Percentiles rank a stretch among this genome's conserved stretches.
Conservation (phyloP, 2,329 filamentous ascomycete genomes). For the Xylaria sp. region DNA sequence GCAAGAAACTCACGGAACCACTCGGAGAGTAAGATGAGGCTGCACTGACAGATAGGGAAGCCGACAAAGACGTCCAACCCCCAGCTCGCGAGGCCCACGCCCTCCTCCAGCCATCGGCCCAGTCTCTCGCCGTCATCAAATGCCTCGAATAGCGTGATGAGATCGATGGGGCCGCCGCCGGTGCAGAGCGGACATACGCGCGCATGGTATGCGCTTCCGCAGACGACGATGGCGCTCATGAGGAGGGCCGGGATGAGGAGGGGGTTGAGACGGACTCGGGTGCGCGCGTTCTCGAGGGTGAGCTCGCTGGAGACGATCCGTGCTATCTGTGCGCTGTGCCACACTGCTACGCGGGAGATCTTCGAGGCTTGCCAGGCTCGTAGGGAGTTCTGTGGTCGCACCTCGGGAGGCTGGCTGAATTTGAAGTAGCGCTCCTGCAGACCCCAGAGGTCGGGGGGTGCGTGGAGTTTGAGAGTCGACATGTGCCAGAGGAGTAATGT, state of each 20-base stretch:
- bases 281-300: slow-evolving; percentile 26
- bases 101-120: slow-evolving; percentile 30
- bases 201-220: slow-evolving; percentile 37
- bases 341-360: slow-evolving; percentile 39
- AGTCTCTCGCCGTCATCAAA: slow-evolving; percentile 31
- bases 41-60: slow-evolving; percentile 42
- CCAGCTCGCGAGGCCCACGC: slow-evolving; percentile 38
- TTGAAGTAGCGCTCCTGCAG: slow-evolving; percentile 40
- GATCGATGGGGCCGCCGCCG: slow-evolving; percentile 9
- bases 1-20: slow-evolving; percentile 43
- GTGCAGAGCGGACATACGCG: slow-evolving; percentile 33
- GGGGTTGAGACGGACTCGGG: slow-evolving; percentile 39
- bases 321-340: slow-evolving; percentile 42
- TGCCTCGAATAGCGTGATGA: slow-evolving; percentile 35
- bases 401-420: slow-evolving; percentile 11
- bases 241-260: slow-evolving; percentile 41
- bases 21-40: slow-evolving; percentile 32
- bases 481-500: slow-evolving; percentile 40
- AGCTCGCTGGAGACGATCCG: slow-evolving; percentile 35
- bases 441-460: slow-evolving; percentile 40
- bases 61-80: slow-evolving; percentile 31
- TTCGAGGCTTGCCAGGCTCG: slow-evolving; percentile 36
- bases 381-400: slow-evolving; percentile 31
- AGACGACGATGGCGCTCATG: slow-evolving; percentile 39
- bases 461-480: slow-evolving; percentile 38